Evolutionary conservation across 768 basidiomycete genomes (phyloP).

Genomic region (Phlebiopsis gigantea): DNA sequence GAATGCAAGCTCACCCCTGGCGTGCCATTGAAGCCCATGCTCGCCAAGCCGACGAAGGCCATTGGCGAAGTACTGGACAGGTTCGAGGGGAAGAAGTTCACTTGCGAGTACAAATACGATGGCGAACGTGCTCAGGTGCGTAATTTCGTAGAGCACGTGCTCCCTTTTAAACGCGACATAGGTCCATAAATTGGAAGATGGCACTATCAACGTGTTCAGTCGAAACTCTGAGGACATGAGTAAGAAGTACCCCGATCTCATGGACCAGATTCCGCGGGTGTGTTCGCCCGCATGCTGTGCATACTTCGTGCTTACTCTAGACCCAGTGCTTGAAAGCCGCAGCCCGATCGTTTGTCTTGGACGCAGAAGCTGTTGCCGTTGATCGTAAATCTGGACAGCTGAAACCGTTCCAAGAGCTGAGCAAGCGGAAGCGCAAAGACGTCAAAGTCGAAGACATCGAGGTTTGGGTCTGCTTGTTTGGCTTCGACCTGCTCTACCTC

Average conservation of each 20-base stretch:
- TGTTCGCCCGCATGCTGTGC: slow-evolving; percentile 11
- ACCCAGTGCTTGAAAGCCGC: slow-evolving; percentile 76
- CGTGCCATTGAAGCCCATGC: slow-evolving; percentile 96
- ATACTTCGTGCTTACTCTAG: not conserved
- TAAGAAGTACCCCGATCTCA: slow-evolving; percentile 97
- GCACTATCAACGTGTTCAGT: slow-evolving; percentile 87
- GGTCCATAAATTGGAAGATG: slow-evolving; percentile 70
- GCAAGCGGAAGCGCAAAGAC: slow-evolving; percentile 92
- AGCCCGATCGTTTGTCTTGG: slow-evolving; percentile 89
- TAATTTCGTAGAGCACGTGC: slow-evolving; percentile 3
- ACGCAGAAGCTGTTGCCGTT: slow-evolving; percentile 95
- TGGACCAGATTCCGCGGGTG: slow-evolving; percentile 87
- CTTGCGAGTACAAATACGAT: slow-evolving; percentile 99
- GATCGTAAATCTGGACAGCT: slow-evolving; percentile 79
- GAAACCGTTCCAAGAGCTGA: slow-evolving; percentile 98
- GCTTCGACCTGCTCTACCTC: slow-evolving; percentile 92
- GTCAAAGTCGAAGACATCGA: slow-evolving; percentile 97
- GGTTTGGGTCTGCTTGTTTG: slow-evolving; percentile 93
- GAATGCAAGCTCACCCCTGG: slow-evolving; percentile 92
- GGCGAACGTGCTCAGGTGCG: slow-evolving; percentile 91
- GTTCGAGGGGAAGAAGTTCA: slow-evolving; percentile 93
- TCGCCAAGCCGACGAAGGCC: slow-evolving; percentile 98
- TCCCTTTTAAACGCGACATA: slow-evolving; percentile 40
- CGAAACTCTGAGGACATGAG: slow-evolving; percentile 99
- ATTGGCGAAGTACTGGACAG: slow-evolving; percentile 96